phyloP scores from a whole-genome alignment of 768 basidiomycete genomes.

The Nidularia pulvinata region DNA sequence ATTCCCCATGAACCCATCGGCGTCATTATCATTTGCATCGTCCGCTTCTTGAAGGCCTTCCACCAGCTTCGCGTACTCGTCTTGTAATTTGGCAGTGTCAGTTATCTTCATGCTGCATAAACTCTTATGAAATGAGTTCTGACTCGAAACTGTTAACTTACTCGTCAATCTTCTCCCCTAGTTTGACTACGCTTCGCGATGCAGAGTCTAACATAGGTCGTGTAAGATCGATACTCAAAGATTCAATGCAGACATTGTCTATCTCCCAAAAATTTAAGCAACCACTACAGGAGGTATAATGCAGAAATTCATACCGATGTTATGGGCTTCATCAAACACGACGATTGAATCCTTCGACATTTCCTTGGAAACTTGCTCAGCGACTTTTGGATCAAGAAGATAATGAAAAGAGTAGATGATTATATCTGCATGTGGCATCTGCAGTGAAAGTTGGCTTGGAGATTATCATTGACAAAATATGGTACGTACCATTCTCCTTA shows the following conservation, averaged over 20 bases:
- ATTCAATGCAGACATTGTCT: slow-evolving; percentile 99
- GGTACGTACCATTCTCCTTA: slow-evolving; percentile 84
- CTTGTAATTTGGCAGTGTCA: slow-evolving; percentile 92
- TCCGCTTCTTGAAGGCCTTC: slow-evolving; percentile 88
- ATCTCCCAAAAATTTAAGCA: slow-evolving; percentile 18
- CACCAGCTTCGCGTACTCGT: slow-evolving; percentile 95
- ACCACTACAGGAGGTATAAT: background rate
- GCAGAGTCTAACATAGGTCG: slow-evolving; percentile 98
- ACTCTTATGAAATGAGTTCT: background rate
- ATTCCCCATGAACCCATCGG: slow-evolving; percentile 88
- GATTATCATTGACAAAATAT: background rate
- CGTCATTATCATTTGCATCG: slow-evolving; percentile 41
- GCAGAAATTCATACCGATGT: slow-evolving; percentile 70
- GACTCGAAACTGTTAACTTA: slow-evolving; percentile 30
- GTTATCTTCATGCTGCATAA: slow-evolving; percentile 84
- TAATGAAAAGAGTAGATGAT: slow-evolving; percentile 99
- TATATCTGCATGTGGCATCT: slow-evolving; percentile 96
- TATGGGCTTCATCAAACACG: slow-evolving; percentile 99
- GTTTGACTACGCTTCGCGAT: slow-evolving; percentile 78
- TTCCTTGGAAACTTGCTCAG: slow-evolving; percentile 98
- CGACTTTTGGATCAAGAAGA: slow-evolving; percentile 97
- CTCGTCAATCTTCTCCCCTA: slow-evolving; percentile 96
- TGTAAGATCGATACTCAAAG: slow-evolving; percentile 95
- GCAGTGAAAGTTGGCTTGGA: background rate
- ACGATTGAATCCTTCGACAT: slow-evolving; percentile 98